These are phyloP conservation scores for Xylaria intraflava DNA, from an alignment of 495 filamentous ascomycete species.

Conservation along the genomic window DNA sequence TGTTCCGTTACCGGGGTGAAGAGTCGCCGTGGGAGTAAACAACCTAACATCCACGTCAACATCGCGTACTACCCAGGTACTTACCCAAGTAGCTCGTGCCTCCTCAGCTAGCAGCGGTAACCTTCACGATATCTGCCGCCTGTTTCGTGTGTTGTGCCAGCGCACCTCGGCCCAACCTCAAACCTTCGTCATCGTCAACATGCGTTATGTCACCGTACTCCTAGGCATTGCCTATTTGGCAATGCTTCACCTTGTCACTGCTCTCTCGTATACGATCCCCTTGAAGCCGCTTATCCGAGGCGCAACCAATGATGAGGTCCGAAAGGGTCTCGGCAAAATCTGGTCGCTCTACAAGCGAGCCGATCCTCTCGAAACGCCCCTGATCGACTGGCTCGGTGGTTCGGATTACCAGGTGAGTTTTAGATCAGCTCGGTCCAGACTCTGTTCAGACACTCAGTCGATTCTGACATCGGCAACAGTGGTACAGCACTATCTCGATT, in stretches of 20 bases:
- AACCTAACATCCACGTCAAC: background rate
- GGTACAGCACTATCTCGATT: constrained; percentile 20
- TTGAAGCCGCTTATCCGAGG: background rate
- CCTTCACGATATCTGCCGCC: too few relatives aligned
- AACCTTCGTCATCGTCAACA: background rate
- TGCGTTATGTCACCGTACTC: background rate
- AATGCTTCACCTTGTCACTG: background rate
- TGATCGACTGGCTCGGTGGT: background rate
- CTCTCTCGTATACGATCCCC: background rate
- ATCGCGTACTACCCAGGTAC: background rate
- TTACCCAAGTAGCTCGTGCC: background rate
- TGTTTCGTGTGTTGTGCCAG: too few relatives aligned
- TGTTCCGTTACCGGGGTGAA: background rate
- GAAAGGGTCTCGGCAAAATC: background rate
- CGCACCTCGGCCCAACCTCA: background rate
- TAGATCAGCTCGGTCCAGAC: too few relatives aligned
- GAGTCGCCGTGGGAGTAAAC: background rate
- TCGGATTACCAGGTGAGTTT: background rate
- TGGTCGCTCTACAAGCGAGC: background rate
- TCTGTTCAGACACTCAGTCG: background rate
- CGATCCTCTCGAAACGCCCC: background rate
- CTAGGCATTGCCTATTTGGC: background rate
- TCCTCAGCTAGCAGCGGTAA: too few relatives aligned
- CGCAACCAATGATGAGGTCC: too few relatives aligned
- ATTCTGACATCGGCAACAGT: constrained; percentile 7